Conservation (phyloP, 176 grass and related monocot species). For the Olyra latifolia region DNA sequence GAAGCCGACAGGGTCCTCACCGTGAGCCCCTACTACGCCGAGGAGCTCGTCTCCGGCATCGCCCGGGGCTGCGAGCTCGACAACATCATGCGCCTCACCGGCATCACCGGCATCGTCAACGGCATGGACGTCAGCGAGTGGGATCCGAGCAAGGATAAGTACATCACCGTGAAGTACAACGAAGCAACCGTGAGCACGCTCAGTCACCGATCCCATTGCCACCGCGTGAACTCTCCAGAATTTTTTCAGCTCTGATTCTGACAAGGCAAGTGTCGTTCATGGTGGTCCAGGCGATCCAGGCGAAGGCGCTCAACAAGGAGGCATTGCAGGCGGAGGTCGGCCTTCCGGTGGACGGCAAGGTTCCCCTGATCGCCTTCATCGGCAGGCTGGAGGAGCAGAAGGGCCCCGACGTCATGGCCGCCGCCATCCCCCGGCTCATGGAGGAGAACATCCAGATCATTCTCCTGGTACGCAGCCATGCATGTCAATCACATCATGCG, state of each 20-base stretch:
- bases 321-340: constrained; percentile 82
- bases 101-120: constrained; percentile 79
- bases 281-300: constrained; percentile 56
- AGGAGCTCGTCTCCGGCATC: constrained; percentile 80
- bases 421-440: constrained; percentile 66
- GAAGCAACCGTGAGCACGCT: constrained; percentile 51
- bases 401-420: constrained; percentile 85
- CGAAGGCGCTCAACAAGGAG: constrained; percentile 84
- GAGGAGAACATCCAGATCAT: constrained; percentile 79
- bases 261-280: constrained; percentile 9
- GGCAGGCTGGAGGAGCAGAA: constrained; percentile 97
- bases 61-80: constrained; percentile 84
- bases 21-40: constrained; percentile 83
- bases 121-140: constrained; percentile 97
- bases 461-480: constrained; percentile 60
- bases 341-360: constrained; percentile 63
- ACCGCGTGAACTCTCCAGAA: neutral
- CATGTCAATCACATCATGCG: too few species aligned
- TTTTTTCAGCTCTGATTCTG: neutral
- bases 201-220: neutral
- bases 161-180: constrained; percentile 71
- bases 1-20: constrained; percentile 70
- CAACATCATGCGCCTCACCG: constrained; percentile 53
- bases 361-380: constrained; percentile 78
- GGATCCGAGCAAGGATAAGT: constrained; percentile 82